Evolutionary conservation across 169 alveolate genomes (phyloP), one percentile per base, ranked within the genome.

Genomic region (Cryptosporidium bovis): DNA sequence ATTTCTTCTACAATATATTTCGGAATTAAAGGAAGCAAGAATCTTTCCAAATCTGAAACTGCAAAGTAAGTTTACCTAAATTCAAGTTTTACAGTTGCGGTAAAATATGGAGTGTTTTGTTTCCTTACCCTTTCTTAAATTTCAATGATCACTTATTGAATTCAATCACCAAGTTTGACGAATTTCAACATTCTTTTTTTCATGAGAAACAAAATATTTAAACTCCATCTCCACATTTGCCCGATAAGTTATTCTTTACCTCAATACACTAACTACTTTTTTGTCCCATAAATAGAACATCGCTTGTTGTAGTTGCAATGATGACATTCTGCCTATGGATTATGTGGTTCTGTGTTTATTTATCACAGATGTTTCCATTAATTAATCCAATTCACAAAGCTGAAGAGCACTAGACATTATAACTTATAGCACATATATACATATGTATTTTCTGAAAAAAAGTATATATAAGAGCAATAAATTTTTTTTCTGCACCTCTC

Each of bases 261-360:
- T 6, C 13, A 40, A 40, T 29, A 18, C 18, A 77, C 15, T 48
- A 40, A 44, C 60, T 27, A n/a, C 51, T 33, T 16, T 2, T 33
- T 24, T 62, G 15, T 13, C 18, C 18, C 3, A 6, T 13, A 24
- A 34, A 8, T 46, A 77, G 87, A n/a, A 62, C 62, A 20, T 77
- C 87, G 16, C 71, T 77, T n/a, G 87, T 77, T 60, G 87, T 77
- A 2, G 87, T 77, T 13, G 51, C 56, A 77, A 77, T 77, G 87
- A 77, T 77, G 87, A 77, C 87, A 13, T 77, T 77, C 51, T 77
- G 87, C 29, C 44, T 62, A 3, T 77, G 87, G 87, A 77, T 77
- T 24, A 77, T 77, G 87, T 77, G 87, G 87, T 60, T 77, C 58
- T 77, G 87, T 27, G 71, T 77, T 48, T 77, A 77, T 53, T 66